Evolutionary conservation across 805 yeast species (phyloP), one percentile per base, ranked within the genome.

Genomic region (Kockiozyma suomiensis): DNA sequence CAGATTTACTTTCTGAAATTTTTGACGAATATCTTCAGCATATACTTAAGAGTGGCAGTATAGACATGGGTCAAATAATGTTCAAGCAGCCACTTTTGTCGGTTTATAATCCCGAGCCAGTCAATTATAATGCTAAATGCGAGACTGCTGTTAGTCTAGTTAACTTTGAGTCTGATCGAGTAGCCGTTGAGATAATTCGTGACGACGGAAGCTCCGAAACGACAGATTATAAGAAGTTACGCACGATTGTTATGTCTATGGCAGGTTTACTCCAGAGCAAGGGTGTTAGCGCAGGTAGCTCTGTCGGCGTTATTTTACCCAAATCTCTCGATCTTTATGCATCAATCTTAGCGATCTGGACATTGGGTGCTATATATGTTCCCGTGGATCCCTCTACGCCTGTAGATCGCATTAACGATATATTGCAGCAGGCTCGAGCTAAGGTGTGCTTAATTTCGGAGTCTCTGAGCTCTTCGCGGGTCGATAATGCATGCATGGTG

Each of bases 291-390:
- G 21, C 12, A 8, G 40, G 38, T 7, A 61, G 52, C 12, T n/a
- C 10, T 54, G 59, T 61, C 12, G 52, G 48, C 7, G 61, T 61
- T 21, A 47, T 50, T 13, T 13, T 61, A 40, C 21, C 38, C 2
- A 61, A 61, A 33, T 56, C 59, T 8, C 35, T 61, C 10, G 61
- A 61, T 35, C 58, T 65, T 10, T 66, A 66, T 38, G 57, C 58
- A 1, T 19, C 49, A 5, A 45, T 66, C 10, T 21, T 55, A 38
- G 68, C 67, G 4, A 50, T 61, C 3, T 57, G 68, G 56, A 43
- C 19, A 3, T 41, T 58, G 25, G 69, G 69, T 7, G 67, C 69
- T 17, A 55, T 61, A 25, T 66, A 62, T 43, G 59, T 63, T 30
- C 69, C 69, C 3, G 26, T 66, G 17, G 59, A 64, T 43, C 47